Conservation (phyloP, 805 yeast species). For the Barnettozyma wickerhamii region DNA sequence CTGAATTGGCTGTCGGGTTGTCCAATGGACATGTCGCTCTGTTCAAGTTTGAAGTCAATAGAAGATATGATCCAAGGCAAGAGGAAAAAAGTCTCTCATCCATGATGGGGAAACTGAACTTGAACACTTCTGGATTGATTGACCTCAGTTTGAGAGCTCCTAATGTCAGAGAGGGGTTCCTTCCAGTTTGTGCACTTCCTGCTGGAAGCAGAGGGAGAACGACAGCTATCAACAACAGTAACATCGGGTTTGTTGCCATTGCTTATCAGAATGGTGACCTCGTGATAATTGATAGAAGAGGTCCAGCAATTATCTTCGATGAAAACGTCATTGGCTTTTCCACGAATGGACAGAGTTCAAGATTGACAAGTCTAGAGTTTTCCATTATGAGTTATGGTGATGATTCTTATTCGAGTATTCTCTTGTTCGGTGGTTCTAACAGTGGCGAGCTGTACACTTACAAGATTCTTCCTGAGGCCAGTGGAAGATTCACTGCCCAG, state of each 20-base stretch:
- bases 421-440: slow-evolving; percentile 72
- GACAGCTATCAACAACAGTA: slow-evolving; percentile 60
- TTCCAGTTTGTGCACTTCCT: slow-evolving; percentile 44
- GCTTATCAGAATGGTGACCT: slow-evolving; percentile 76
- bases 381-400: slow-evolving; percentile 64
- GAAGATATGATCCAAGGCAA: slow-evolving; percentile 33
- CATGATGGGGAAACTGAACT: slow-evolving; percentile 27
- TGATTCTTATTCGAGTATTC: slow-evolving; percentile 67
- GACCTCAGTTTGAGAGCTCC: slow-evolving; percentile 56
- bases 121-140: slow-evolving; percentile 29
- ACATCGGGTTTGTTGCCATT: slow-evolving; percentile 79
- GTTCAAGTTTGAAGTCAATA: slow-evolving; percentile 63
- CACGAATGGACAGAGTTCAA: slow-evolving; percentile 21
- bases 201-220: slow-evolving; percentile 45
- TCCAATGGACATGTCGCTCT: slow-evolving; percentile 70
- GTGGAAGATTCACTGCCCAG: slow-evolving; percentile 58
- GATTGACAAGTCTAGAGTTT: slow-evolving; percentile 63
- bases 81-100: slow-evolving; percentile 29
- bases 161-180: slow-evolving; percentile 51
- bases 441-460: slow-evolving; percentile 65
- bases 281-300: slow-evolving; percentile 72
- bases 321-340: slow-evolving; percentile 29
- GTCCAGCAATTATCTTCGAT: slow-evolving; percentile 63
- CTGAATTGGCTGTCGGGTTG: slow-evolving; percentile 68
- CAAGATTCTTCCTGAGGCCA: slow-evolving; percentile 57